phyloP scores from a whole-genome alignment of 768 basidiomycete genomes.

The Mycena venus region DNA sequence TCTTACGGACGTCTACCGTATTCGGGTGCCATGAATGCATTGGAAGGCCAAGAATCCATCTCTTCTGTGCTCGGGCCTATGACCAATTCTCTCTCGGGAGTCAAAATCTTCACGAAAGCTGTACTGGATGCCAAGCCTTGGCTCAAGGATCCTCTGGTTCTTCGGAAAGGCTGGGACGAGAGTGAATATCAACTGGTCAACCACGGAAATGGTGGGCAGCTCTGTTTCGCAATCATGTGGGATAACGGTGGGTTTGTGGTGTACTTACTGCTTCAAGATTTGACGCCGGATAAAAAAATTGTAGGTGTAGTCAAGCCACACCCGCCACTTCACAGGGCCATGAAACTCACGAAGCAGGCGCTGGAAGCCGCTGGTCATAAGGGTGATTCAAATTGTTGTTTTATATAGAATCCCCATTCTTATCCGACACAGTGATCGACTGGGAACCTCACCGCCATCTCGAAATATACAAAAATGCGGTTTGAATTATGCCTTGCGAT shows the following conservation, averaged over 20 bases:
- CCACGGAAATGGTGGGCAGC: conserved; percentile 57
- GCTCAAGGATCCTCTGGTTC: conserved; percentile 64
- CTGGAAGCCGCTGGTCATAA: conserved; percentile 64
- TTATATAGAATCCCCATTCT: background rate
- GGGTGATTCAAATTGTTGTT: conserved; percentile 43
- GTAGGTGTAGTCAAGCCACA: conserved; percentile 57
- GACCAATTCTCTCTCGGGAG: conserved; percentile 61
- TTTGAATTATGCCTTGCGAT: conserved; percentile 28
- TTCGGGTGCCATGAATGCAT: conserved; percentile 62
- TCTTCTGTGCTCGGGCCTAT: conserved; percentile 71
- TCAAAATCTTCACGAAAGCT: conserved; percentile 67
- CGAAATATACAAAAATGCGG: conserved; percentile 62
- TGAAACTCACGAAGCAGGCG: conserved; percentile 59
- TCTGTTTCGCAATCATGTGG: conserved; percentile 68
- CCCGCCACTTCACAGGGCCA: conserved; percentile 66
- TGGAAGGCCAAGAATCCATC: conserved; percentile 70
- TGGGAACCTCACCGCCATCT: conserved; percentile 71
- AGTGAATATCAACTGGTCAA: conserved; percentile 58
- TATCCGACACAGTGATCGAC: conserved; percentile 65
- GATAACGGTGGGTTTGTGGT: conserved; percentile 49
- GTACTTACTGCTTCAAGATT: background rate
- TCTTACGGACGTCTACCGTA: conserved; percentile 71
- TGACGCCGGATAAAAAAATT: conserved; percentile 22
- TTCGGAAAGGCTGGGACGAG: conserved; percentile 63
- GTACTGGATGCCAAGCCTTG: conserved; percentile 67